Evolutionary conservation across 2,329 filamentous ascomycete species (phyloP).

Genomic region (Rutstroemia sydowiana): DNA sequence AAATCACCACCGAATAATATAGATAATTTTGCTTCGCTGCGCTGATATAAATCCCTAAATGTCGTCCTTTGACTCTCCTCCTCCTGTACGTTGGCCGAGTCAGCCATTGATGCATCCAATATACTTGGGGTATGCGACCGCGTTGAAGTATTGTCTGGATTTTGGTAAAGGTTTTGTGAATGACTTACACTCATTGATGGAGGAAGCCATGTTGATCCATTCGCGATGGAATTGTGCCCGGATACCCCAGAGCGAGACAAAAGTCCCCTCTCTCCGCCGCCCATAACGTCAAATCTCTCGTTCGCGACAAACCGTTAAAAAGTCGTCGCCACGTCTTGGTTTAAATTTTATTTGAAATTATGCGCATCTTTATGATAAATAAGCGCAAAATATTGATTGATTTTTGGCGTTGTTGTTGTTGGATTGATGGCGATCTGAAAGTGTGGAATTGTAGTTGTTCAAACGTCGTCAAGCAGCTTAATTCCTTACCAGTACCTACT

Average conservation of each 20-base stretch:
- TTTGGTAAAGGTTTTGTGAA: constrained; percentile 43
- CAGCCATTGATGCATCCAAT: constrained; percentile 36
- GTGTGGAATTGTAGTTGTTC: constrained; percentile 10
- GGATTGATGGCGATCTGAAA: constrained; percentile 7
- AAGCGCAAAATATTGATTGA: constrained; percentile 10
- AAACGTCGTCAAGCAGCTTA: constrained; percentile 7
- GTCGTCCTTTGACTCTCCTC: constrained; percentile 63
- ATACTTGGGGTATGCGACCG: constrained; percentile 25
- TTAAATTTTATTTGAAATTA: constrained; percentile 13
- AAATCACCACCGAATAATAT: constrained; percentile 56
- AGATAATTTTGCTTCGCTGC: constrained; percentile 69
- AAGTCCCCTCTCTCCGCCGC: constrained; percentile 17
- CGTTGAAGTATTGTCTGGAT: constrained; percentile 50
- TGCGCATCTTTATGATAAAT: constrained; percentile 8
- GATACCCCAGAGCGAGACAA: constrained; percentile 22
- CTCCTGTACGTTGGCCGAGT: constrained; percentile 47
- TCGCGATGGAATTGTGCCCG: constrained; percentile 20
- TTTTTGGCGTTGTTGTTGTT: constrained; percentile 8
- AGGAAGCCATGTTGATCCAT: constrained; percentile 54
- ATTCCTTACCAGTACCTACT: no score
- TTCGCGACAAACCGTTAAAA: constrained; percentile 21
- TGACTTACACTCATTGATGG: constrained; percentile 44
- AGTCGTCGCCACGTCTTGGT: constrained; percentile 22
- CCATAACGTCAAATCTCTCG: constrained; percentile 12
- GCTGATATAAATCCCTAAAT: constrained; percentile 72